phyloP scores from a whole-genome alignment of 352 stramenopile genomes.

The Globisporangium barbulae region DNA sequence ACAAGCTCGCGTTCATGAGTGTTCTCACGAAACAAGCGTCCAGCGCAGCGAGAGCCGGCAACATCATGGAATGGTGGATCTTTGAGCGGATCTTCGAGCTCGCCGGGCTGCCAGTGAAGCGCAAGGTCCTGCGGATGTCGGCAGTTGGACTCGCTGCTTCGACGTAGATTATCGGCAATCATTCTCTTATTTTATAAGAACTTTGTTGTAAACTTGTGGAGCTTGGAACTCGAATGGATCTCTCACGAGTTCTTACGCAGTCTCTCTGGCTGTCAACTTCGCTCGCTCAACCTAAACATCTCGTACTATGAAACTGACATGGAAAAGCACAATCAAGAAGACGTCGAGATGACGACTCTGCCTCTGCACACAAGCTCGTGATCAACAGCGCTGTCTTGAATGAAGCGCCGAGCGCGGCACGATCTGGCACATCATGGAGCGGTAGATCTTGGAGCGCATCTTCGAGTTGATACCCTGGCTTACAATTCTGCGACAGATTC shows the following conservation, averaged over 20 bases:
- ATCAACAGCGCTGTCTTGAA: background rate
- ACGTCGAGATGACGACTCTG: background rate
- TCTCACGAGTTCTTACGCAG: too few relatives aligned
- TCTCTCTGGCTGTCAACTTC: too few relatives aligned
- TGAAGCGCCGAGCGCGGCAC: background rate
- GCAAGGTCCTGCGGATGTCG: background rate
- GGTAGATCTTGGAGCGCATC: slow-evolving; percentile 1
- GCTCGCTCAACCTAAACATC: too few relatives aligned
- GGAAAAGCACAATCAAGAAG: background rate
- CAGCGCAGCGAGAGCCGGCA: background rate
- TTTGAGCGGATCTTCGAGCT: background rate
- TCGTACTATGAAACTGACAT: too few relatives aligned
- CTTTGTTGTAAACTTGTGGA: background rate
- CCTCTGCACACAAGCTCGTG: background rate
- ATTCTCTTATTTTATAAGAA: background rate
- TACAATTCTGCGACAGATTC: background rate
- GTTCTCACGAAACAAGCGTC: background rate
- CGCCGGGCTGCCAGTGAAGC: background rate
- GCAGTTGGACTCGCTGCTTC: background rate
- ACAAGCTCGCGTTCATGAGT: background rate
- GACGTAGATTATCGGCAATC: background rate
- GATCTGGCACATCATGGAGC: background rate
- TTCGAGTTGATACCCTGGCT: background rate
- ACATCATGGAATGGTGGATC: slow-evolving; percentile 1
- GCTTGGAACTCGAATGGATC: too few relatives aligned